Percentiles rank a stretch among this genome's conserved stretches.
Evolutionary conservation across 805 yeast genomes (phyloP).

Genomic region (Wickerhamiella sergipiensis): DNA sequence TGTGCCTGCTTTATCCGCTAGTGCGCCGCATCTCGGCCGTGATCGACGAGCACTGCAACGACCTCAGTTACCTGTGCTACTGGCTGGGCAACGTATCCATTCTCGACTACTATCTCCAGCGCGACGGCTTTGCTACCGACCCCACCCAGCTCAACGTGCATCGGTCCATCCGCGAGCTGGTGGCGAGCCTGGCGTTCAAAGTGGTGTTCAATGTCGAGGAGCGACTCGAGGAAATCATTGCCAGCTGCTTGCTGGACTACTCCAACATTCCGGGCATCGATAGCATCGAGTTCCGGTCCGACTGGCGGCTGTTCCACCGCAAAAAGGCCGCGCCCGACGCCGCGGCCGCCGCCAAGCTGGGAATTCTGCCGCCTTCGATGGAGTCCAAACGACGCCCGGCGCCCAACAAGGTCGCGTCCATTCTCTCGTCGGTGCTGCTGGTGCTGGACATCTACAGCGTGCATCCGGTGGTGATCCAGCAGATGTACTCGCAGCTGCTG

Average conservation of each 20-base stretch:
- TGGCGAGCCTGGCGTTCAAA: constrained; percentile 2
- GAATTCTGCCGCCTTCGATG: constrained; percentile 68
- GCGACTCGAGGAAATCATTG: constrained; percentile 13
- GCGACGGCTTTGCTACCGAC: constrained; percentile 30
- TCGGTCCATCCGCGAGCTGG: constrained; percentile 8
- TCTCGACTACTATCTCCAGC: constrained; percentile 59
- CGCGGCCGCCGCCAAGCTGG: constrained; percentile 63
- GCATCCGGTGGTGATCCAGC: constrained; percentile 63
- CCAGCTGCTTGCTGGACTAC: constrained; percentile 37
- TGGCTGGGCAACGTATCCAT: constrained; percentile 79
- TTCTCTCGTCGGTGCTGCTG: constrained; percentile 76
- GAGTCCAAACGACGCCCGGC: constrained; percentile 73
- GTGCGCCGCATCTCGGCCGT: constrained; percentile 23
- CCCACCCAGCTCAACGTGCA: constrained; percentile 19
- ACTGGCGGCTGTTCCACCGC: constrained; percentile 49
- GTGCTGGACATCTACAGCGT: constrained; percentile 72
- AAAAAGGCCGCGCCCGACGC: constrained; percentile 31
- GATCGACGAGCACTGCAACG: constrained; percentile 22
- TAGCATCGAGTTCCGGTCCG: constrained; percentile 61
- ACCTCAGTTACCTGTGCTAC: constrained; percentile 42
- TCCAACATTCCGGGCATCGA: constrained; percentile 74
- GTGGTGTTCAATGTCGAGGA: constrained; percentile 8
- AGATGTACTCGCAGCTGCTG: constrained; percentile 62
- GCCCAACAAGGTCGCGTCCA: constrained; percentile 72
- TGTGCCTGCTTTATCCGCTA: constrained; percentile 22